These are phyloP conservation scores for Phytophthora ramorum DNA, from an alignment of 352 stramenopile genomes.

Conservation along the genomic window DNA sequence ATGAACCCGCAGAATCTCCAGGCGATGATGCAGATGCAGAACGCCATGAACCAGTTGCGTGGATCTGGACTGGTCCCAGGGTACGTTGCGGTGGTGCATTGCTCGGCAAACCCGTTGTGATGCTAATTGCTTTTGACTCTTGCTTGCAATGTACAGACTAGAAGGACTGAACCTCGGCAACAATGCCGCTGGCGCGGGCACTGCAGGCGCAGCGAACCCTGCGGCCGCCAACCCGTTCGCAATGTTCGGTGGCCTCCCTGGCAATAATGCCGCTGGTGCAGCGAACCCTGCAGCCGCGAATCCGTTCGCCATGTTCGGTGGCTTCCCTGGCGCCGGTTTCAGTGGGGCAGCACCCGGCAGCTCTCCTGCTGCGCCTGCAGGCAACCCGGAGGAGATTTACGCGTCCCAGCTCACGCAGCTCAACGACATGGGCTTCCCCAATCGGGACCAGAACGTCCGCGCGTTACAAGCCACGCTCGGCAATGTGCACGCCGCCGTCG, in stretches of 20 bases:
- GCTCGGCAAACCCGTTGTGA: not conserved
- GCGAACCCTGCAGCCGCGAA: constrained; percentile 30
- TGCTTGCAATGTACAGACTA: constrained; percentile 37
- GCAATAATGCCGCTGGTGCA: constrained; percentile 18
- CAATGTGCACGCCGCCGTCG: constrained; percentile 92
- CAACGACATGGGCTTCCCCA: constrained; percentile 92
- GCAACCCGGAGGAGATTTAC: constrained; percentile 87
- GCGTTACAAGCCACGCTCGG: constrained; percentile 86
- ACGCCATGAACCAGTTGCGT: constrained; percentile 86
- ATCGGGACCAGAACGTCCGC: constrained; percentile 89
- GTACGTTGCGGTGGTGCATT: constrained; percentile 41
- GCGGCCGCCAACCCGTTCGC: constrained; percentile 50
- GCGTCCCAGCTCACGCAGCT: constrained; percentile 90
- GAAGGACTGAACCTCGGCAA: constrained; percentile 57
- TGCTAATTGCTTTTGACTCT: constrained; percentile 9
- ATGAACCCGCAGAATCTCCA: constrained; percentile 93
- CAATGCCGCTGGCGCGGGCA: constrained; percentile 2
- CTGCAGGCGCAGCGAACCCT: constrained; percentile 8
- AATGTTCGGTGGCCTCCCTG: constrained; percentile 42
- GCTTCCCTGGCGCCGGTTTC: constrained; percentile 35
- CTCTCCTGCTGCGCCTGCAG: constrained; percentile 39
- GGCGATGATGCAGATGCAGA: constrained; percentile 93
- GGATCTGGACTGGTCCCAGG: constrained; percentile 69
- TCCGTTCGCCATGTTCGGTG: constrained; percentile 49
- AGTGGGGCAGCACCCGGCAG: not conserved